Conservation (phyloP, 768 basidiomycete genomes). For the Tylopilus plumbeoviolaceoides region DNA sequence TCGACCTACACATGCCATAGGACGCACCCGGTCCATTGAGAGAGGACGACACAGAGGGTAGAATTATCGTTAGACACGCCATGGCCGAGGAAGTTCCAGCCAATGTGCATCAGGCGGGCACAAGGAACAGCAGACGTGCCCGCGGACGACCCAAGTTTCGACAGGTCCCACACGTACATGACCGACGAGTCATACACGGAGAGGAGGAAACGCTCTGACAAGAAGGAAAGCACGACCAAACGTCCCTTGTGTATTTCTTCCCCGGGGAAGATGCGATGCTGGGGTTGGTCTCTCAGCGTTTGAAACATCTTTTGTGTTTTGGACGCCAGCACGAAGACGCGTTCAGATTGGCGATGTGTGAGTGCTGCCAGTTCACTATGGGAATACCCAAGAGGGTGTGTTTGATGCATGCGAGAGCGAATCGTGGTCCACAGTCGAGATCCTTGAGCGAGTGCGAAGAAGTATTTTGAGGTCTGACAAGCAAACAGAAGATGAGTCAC, state of each 20-base stretch:
- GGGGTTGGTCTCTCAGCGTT: background rate
- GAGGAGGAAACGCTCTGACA: slow-evolving; percentile 12
- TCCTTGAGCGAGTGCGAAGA: slow-evolving; percentile 1
- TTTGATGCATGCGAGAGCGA: slow-evolving; percentile 1
- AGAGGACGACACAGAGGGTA: slow-evolving; percentile 11
- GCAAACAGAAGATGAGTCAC: background rate
- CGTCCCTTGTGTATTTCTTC: background rate
- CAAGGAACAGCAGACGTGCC: background rate
- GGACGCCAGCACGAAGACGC: slow-evolving; percentile 7
- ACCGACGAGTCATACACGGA: slow-evolving; percentile 5
- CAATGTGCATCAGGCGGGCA: slow-evolving; percentile 2
- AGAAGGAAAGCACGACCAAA: background rate
- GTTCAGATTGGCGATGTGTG: background rate
- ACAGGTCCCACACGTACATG: slow-evolving; percentile 14
- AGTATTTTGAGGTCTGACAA: slow-evolving; percentile 9
- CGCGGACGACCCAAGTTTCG: background rate
- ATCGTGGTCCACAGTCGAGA: slow-evolving; percentile 3
- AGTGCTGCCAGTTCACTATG: slow-evolving; percentile 6
- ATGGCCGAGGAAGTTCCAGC: slow-evolving; percentile 2
- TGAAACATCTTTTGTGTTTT: slow-evolving; percentile 2
- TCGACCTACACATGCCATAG: background rate
- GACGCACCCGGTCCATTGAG: slow-evolving; percentile 7
- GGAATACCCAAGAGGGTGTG: slow-evolving; percentile 1
- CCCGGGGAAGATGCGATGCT: background rate
- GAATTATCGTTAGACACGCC: slow-evolving; percentile 9